Conservation (phyloP, 2,329 filamentous ascomycete genomes). For the Aspergillus ochraceus region DNA sequence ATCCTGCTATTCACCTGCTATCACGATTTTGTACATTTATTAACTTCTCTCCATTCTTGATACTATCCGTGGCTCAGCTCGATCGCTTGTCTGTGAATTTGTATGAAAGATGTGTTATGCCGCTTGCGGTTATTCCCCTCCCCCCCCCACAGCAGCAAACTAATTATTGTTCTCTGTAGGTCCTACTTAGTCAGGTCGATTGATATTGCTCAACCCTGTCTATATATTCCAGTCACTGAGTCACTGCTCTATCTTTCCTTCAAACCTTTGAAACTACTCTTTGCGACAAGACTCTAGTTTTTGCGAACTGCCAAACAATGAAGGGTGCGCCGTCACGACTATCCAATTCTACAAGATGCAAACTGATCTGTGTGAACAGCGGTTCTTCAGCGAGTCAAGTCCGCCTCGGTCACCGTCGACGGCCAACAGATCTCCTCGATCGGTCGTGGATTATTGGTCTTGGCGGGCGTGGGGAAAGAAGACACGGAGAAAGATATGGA, state of each 20-base stretch:
- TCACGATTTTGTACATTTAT: not conserved
- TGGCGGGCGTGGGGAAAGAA: conserved; percentile 86
- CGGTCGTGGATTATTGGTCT: conserved; percentile 82
- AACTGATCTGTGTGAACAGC: conserved; percentile 53
- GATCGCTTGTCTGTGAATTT: not conserved
- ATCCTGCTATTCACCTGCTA: not conserved
- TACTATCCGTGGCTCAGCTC: not conserved
- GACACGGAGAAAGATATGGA: conserved; percentile 90
- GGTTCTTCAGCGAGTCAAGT: conserved; percentile 89
- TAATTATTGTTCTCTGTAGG: not conserved
- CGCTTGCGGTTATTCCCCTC: not conserved
- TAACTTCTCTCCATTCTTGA: not conserved
- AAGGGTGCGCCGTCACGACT: conserved; percentile 37
- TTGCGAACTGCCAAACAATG: conserved; percentile 26
- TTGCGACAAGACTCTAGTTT: not conserved
- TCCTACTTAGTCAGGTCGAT: not conserved
- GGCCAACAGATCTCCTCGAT: conserved; percentile 87
- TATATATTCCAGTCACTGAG: not conserved
- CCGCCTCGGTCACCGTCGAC: conserved; percentile 93
- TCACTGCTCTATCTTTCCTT: too few relatives aligned
- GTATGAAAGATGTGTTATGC: not conserved
- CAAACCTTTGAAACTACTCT: not conserved
- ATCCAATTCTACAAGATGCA: not conserved
- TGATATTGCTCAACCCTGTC: not conserved
- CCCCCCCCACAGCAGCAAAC: not conserved